These are phyloP conservation scores for Xylariaceae sp. DNA, from an alignment of 2,329 filamentous ascomycete genomes.

Conservation along the genomic window DNA sequence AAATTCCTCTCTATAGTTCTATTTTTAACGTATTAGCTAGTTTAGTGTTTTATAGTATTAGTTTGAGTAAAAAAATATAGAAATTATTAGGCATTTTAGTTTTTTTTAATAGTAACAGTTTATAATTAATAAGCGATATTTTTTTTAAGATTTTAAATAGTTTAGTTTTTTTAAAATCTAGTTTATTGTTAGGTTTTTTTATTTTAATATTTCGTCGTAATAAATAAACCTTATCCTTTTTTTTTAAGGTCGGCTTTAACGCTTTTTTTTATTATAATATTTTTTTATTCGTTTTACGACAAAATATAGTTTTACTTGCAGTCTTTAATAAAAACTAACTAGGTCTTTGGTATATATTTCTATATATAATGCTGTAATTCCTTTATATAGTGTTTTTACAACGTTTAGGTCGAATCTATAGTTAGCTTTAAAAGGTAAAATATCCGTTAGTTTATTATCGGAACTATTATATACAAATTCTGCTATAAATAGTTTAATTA, in stretches of 20 bases:
- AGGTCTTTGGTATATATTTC: not conserved
- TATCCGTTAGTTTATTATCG: not conserved
- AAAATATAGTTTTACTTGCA: too few species aligned
- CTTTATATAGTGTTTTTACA: not conserved
- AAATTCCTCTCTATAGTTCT: too few species aligned
- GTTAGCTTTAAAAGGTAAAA: not conserved
- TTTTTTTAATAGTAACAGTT: not conserved
- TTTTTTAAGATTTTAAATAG: not conserved
- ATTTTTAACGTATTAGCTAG: not conserved
- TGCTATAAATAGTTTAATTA: not conserved
- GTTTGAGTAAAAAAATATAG: not conserved
- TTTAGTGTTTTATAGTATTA: not conserved
- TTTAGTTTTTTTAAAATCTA: not conserved
- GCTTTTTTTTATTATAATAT: not conserved
- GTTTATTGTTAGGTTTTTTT: not conserved
- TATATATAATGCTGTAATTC: not conserved
- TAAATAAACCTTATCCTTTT: not conserved
- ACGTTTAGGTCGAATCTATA: not conserved
- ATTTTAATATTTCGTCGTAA: not conserved
- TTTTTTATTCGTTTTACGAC: not conserved
- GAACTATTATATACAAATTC: not conserved
- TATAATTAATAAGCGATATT: not conserved
- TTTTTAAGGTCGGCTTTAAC: not conserved
- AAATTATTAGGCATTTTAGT: not conserved
- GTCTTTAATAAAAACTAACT: not conserved